Conservation (phyloP, 2,329 filamentous ascomycete genomes). For the Bipolaris victoriae region DNA sequence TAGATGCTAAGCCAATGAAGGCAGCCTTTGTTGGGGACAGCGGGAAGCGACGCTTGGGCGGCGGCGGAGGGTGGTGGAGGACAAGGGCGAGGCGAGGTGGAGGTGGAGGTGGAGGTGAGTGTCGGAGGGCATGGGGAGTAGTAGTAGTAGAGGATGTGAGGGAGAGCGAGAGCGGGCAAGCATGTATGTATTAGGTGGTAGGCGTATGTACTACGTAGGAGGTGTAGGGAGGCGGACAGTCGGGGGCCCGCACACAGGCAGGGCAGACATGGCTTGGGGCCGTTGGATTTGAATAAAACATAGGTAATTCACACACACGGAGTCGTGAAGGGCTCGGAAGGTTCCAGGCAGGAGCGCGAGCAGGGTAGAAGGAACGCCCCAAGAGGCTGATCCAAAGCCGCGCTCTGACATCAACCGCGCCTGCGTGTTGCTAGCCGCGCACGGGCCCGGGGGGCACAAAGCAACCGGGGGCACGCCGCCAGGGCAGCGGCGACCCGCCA, state of each 20-base stretch:
- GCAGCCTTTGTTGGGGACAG: constrained; percentile 37
- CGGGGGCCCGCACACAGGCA: constrained; percentile 35
- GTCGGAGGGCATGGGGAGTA: background rate
- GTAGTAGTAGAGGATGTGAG: too few species aligned
- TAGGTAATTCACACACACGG: constrained; percentile 47
- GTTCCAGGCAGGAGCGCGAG: constrained; percentile 41
- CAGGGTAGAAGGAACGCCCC: constrained; percentile 36
- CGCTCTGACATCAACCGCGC: constrained; percentile 48
- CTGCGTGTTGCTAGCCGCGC: constrained; percentile 27
- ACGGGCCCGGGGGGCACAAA: constrained; percentile 28
- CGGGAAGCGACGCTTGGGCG: constrained; percentile 22
- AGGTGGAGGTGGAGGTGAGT: background rate
- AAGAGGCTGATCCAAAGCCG: constrained; percentile 49
- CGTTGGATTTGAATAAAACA: constrained; percentile 48
- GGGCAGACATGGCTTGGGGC: constrained; percentile 47
- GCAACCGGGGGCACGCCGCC: constrained; percentile 22
- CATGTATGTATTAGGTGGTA: too few species aligned
- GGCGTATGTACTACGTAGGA: too few species aligned
- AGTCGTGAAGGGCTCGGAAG: constrained; percentile 46
- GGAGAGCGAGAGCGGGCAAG: too few species aligned
- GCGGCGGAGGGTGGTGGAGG: constrained; percentile 11
- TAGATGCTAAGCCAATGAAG: constrained; percentile 39
- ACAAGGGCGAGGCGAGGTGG: constrained; percentile 23
- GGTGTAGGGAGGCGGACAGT: constrained; percentile 20
- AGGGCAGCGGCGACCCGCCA: constrained; percentile 14